phyloP scores from a whole-genome alignment of 352 stramenopile species.

The Pythium plurisporium region DNA sequence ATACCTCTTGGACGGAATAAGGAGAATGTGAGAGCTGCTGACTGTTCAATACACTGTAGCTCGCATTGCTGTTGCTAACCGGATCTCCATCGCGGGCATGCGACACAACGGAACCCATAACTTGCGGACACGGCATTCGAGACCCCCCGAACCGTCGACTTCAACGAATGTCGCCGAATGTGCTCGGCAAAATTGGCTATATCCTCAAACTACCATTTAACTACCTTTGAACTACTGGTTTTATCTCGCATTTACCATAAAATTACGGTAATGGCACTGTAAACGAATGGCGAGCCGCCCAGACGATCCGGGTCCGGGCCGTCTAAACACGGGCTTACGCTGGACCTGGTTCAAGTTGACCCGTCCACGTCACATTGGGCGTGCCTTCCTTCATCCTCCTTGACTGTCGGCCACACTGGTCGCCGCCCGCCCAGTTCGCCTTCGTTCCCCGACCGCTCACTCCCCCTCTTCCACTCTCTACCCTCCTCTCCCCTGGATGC shows the following conservation, averaged over 20 bases:
- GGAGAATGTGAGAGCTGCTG: no score
- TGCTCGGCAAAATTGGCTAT: not conserved
- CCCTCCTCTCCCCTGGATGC: conserved; percentile 1
- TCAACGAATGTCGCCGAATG: conserved; percentile 8
- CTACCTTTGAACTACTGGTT: not conserved
- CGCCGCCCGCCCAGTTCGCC: not conserved
- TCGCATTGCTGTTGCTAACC: no score
- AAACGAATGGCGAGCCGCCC: conserved; percentile 15
- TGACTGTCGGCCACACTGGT: not conserved
- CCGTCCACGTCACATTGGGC: conserved; percentile 15
- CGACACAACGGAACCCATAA: no score
- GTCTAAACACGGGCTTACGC: conserved; percentile 11
- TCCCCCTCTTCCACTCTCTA: not conserved
- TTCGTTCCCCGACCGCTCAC: not conserved
- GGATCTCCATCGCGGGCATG: no score
- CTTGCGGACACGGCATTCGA: no score
- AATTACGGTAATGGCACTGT: conserved; percentile 12
- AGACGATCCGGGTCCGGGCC: conserved; percentile 9
- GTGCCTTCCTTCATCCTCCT: not conserved
- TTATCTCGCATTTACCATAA: not conserved
- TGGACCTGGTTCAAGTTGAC: conserved; percentile 31
- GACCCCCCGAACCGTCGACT: no score
- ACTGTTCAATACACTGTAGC: no score
- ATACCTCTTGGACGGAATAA: no score
- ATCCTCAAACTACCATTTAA: not conserved